Conservation (phyloP, 177 flowering plant species). For the Vitis hybrid region DNA sequence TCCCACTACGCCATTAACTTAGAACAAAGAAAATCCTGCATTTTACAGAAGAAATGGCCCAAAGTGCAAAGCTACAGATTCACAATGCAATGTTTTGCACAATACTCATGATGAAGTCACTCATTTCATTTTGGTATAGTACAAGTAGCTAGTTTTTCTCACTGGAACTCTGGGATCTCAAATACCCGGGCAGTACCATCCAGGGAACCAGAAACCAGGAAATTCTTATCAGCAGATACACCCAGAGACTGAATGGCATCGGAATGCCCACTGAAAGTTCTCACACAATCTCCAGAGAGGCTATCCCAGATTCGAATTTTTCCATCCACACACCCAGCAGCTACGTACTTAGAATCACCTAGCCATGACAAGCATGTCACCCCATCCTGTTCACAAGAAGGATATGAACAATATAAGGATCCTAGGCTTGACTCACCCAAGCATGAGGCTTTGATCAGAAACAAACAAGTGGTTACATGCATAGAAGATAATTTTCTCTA, state of each 20-base stretch:
- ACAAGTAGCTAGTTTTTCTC: conserved; percentile 3
- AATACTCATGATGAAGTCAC: too few species aligned
- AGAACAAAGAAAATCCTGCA: too few species aligned
- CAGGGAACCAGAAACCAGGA: conserved; percentile 70
- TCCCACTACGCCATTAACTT: too few species aligned
- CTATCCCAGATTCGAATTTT: conserved; percentile 85
- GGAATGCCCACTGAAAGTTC: conserved; percentile 67
- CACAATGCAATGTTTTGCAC: too few species aligned
- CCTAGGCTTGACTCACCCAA: not conserved
- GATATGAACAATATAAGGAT: not conserved
- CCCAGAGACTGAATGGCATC: conserved; percentile 64
- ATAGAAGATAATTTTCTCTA: not conserved
- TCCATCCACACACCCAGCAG: conserved; percentile 81
- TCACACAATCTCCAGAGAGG: conserved; percentile 68
- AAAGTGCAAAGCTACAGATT: too few species aligned
- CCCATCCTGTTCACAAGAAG: conserved; percentile 53
- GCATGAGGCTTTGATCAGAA: not conserved
- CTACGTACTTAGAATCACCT: conserved; percentile 58
- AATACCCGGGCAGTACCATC: conserved; percentile 83
- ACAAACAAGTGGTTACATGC: not conserved
- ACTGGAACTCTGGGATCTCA: conserved; percentile 60
- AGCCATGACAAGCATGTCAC: conserved; percentile 84
- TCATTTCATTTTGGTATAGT: not conserved
- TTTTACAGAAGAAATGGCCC: too few species aligned
- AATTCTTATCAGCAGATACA: conserved; percentile 51